Evolutionary conservation across 129 eudicot species (phyloP).

Genomic region (Cynara cardunculus): DNA sequence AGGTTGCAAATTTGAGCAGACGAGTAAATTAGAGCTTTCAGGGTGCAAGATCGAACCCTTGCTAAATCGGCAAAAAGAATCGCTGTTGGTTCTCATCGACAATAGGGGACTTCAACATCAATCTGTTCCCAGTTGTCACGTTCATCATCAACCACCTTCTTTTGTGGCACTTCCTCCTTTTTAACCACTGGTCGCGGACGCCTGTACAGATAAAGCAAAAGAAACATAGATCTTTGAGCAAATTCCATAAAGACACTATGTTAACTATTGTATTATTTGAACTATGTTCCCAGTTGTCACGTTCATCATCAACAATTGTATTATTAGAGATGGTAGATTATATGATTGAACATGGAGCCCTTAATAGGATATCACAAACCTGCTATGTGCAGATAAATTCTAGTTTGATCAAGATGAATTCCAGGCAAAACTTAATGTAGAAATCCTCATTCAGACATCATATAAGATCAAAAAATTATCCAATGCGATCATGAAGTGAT

Average conservation of each 20-base stretch:
- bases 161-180: constrained; percentile 24
- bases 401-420: not conserved
- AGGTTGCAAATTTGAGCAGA: constrained; percentile 10
- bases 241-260: not conserved
- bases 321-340: not conserved
- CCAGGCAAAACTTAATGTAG: not conserved
- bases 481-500: not conserved
- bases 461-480: not conserved
- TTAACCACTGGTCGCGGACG: constrained; percentile 27
- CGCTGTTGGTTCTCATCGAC: constrained; percentile 7
- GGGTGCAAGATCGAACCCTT: constrained; percentile 21
- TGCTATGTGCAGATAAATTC: not conserved
- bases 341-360: not conserved
- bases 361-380: not conserved
- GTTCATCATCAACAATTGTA: too few relatives aligned
- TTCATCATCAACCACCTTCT: constrained; percentile 34
- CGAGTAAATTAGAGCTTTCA: constrained; percentile 14
- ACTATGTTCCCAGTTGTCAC: too few relatives aligned
- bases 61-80: not conserved
- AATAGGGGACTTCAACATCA: constrained; percentile 47
- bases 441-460: not conserved
- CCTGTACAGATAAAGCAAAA: constrained; percentile 10
- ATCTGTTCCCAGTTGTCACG: constrained; percentile 58
- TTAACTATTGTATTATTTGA: too few relatives aligned
- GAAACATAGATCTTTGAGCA: not conserved